Evolutionary conservation across 2,329 filamentous ascomycete species (phyloP).

Genomic region (Botrytis paeoniae): DNA sequence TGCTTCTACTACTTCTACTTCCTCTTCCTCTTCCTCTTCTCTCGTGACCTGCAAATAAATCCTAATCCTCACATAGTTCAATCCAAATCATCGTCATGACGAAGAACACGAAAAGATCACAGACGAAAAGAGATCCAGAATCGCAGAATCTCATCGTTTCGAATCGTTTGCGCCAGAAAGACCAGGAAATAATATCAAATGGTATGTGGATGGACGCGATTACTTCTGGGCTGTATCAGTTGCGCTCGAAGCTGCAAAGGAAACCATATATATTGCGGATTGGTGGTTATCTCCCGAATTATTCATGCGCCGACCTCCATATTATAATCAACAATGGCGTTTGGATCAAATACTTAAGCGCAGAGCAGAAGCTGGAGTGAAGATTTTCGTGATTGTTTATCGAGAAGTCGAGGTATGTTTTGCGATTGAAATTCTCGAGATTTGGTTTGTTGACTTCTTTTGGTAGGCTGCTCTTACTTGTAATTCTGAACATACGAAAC

Average conservation of each 20-base stretch:
- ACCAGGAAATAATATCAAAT: slow-evolving; percentile 84
- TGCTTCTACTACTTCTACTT: neutral
- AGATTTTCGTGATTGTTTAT: slow-evolving; percentile 92
- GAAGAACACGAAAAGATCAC: slow-evolving; percentile 85
- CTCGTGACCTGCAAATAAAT: neutral
- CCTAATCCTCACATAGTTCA: slow-evolving; percentile 50
- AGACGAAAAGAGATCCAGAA: slow-evolving; percentile 72
- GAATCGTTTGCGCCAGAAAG: slow-evolving; percentile 87
- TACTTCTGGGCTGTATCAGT: slow-evolving; percentile 94
- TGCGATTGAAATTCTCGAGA: neutral
- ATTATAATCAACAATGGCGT: slow-evolving; percentile 78
- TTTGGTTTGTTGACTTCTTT: slow-evolving; percentile 21
- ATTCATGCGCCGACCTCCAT: slow-evolving; percentile 81
- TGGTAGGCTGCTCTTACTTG: slow-evolving; percentile 79
- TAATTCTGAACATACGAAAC: slow-evolving; percentile 90
- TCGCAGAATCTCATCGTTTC: slow-evolving; percentile 75
- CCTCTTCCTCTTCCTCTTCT: neutral
- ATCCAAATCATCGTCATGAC: slow-evolving; percentile 86
- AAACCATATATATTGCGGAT: slow-evolving; percentile 92
- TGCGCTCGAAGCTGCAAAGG: slow-evolving; percentile 83
- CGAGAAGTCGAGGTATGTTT: slow-evolving; percentile 56
- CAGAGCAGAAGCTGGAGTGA: slow-evolving; percentile 85
- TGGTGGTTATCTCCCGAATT: slow-evolving; percentile 95
- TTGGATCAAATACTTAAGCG: slow-evolving; percentile 85
- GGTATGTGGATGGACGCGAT: slow-evolving; percentile 94